Conservation (phyloP, 768 basidiomycete genomes). For the Russula griseocarnosa region DNA sequence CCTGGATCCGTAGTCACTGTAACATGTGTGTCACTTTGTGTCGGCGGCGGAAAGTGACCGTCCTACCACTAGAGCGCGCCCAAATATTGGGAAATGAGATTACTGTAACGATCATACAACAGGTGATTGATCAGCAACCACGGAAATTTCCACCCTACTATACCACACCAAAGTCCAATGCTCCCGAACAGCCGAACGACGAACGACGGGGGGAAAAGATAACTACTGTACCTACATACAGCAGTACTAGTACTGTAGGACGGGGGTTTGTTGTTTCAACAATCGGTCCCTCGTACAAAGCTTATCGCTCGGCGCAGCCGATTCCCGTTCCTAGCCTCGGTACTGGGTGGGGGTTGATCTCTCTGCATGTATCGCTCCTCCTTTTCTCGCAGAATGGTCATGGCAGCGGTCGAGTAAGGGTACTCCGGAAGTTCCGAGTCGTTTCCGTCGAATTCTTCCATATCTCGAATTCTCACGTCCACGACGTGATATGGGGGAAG, state of each 20-base stretch:
- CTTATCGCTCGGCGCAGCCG: constrained; percentile 21
- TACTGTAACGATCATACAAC: no score
- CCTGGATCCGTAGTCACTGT: no score
- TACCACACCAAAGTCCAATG: no score
- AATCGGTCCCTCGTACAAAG: constrained; percentile 15
- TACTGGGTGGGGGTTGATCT: background rate
- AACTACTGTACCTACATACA: background rate
- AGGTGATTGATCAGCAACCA: no score
- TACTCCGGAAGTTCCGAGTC: constrained; percentile 20
- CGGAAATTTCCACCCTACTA: no score
- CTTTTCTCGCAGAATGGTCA: background rate
- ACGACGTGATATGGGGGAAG: constrained; percentile 24
- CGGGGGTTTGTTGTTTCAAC: background rate
- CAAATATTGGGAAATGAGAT: no score
- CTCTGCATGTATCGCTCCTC: constrained; percentile 1
- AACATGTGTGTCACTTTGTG: no score
- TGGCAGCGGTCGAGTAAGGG: background rate
- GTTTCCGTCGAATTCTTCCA: constrained; percentile 5
- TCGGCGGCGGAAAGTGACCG: no score
- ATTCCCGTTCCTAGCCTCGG: background rate
- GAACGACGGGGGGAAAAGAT: background rate
- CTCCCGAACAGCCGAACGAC: no score
- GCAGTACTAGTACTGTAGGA: no score
- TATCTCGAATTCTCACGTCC: constrained; percentile 22
- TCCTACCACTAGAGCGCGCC: no score